Conservation (phyloP, 2,329 filamentous ascomycete genomes). For the Ascochyta pisi region DNA sequence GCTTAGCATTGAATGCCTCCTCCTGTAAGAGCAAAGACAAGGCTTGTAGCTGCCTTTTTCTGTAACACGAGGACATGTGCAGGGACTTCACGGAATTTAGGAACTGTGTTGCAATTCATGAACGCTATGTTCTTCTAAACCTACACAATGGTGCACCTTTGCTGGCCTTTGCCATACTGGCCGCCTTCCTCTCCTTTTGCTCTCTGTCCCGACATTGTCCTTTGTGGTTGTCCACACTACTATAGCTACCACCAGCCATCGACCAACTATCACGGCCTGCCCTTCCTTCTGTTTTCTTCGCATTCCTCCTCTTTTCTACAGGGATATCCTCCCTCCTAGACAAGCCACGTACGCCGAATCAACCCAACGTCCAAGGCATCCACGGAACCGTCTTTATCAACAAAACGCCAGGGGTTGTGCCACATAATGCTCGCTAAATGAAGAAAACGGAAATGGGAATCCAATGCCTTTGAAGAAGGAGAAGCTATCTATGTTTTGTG, state of each 20-base stretch:
- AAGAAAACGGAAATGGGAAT: constrained; percentile 29
- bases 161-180: neutral
- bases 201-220: neutral
- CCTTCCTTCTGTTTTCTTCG: constrained; percentile 13
- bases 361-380: constrained; percentile 27
- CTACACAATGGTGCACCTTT: constrained; percentile 2
- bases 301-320: constrained; percentile 4
- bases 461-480: constrained; percentile 27
- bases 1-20: too few relatives aligned
- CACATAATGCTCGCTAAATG: constrained; percentile 44
- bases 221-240: constrained; percentile 24
- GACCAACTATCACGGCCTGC: constrained; percentile 2
- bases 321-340: constrained; percentile 17
- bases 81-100: neutral
- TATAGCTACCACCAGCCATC: constrained; percentile 10
- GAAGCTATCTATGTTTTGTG: constrained; percentile 32
- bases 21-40: too few relatives aligned
- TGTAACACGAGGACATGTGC: neutral
- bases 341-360: constrained; percentile 20
- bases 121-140: constrained; percentile 6
- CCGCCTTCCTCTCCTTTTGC: neutral
- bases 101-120: neutral
- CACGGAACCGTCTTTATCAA: constrained; percentile 26
- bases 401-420: constrained; percentile 35
- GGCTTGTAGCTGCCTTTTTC: too few relatives aligned